Conservation (phyloP, 768 basidiomycete species). For the Amanita jacksonii region DNA sequence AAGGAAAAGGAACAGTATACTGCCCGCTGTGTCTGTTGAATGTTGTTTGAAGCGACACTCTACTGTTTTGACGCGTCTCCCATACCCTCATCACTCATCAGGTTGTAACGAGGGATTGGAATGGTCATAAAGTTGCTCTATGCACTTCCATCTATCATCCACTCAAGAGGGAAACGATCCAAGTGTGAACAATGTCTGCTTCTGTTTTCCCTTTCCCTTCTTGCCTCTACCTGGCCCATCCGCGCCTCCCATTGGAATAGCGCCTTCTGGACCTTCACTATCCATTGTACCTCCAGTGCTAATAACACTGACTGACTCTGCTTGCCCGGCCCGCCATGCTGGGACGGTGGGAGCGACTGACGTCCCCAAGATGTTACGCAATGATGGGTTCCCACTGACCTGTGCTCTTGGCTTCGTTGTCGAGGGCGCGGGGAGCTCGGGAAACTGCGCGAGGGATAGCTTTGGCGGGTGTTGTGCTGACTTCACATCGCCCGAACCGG, state of each 20-base stretch:
- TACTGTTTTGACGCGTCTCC: too few species aligned
- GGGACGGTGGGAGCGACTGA: conserved; percentile 23
- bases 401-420: conserved; percentile 27
- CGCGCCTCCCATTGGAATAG: conserved; percentile 37
- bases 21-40: too few species aligned
- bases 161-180: conserved; percentile 37
- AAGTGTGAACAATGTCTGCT: conserved; percentile 73
- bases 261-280: conserved; percentile 28
- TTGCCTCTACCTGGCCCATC: conserved; percentile 36
- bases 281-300: neutral
- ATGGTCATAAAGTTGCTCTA: too few species aligned
- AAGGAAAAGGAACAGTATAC: too few species aligned
- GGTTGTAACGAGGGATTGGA: too few species aligned
- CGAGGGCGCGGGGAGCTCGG: conserved; percentile 47
- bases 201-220: conserved; percentile 77
- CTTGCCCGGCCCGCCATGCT: conserved; percentile 31
- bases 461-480: conserved; percentile 26
- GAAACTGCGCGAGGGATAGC: conserved; percentile 53
- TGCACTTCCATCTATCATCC: too few species aligned
- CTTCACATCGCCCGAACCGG: conserved; percentile 7
- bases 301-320: conserved; percentile 1
- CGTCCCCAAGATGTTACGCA: conserved; percentile 59
- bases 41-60: too few species aligned
- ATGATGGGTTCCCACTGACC: conserved; percentile 54
- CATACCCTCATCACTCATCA: too few species aligned